Evolutionary conservation across 192 early-diverging fungal species (phyloP).

Genomic region (Coemansia sp.): DNA sequence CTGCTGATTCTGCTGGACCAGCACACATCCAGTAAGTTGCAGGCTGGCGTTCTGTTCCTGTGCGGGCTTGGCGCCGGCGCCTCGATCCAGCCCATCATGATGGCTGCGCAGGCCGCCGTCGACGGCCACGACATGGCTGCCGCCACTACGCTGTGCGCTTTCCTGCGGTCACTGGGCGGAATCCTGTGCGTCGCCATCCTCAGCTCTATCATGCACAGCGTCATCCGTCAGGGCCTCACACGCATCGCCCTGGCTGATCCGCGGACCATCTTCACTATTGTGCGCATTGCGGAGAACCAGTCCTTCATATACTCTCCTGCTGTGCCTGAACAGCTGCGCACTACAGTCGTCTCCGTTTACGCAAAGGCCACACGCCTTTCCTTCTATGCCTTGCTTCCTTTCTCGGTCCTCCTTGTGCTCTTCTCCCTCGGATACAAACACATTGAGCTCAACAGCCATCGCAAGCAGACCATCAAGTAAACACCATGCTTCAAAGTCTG

Average conservation of each 20-base stretch:
- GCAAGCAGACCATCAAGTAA: conserved; percentile 41
- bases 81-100: conserved; percentile 70
- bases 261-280: conserved; percentile 31
- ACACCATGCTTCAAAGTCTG: too few species aligned
- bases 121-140: conserved; percentile 65
- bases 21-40: conserved; percentile 50
- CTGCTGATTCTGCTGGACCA: conserved; percentile 64
- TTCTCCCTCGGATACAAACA: conserved; percentile 34
- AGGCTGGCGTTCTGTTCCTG: conserved; percentile 66
- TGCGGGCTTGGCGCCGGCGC: conserved; percentile 74
- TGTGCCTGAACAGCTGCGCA: conserved; percentile 38
- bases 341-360: conserved; percentile 46
- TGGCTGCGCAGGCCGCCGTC: conserved; percentile 73
- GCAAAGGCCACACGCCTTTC: conserved; percentile 53
- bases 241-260: conserved; percentile 40
- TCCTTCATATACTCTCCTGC: conserved; percentile 34
- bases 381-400: conserved; percentile 58
- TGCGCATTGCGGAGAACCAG: conserved; percentile 56
- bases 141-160: conserved; percentile 68
- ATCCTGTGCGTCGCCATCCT: conserved; percentile 47
- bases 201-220: conserved; percentile 50
- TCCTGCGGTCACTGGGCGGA: conserved; percentile 54
- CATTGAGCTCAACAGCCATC: conserved; percentile 35
- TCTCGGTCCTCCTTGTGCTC: conserved; percentile 35
- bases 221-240: conserved; percentile 38